A percentile compares a stretch with the other conserved stretches of the same genome.
Evolutionary conservation across 805 yeast species (phyloP).

Genomic region (Barnettozyma siamensis): DNA sequence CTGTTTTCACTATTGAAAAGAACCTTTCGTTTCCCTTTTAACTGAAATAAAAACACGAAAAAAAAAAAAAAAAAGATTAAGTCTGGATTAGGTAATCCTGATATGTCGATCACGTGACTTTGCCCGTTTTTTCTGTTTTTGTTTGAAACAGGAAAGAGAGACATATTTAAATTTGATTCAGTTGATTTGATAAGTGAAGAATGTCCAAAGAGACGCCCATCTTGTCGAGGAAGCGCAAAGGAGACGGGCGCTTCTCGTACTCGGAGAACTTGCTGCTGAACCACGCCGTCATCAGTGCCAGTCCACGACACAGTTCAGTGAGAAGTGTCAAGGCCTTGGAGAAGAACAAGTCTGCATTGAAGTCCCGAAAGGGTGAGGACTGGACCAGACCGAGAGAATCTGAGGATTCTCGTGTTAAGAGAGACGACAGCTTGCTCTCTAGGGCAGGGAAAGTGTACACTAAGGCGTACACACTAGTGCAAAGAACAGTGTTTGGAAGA

Average conservation of each 20-base stretch:
- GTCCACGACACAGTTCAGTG: constrained; percentile 7
- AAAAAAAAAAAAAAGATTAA: no score
- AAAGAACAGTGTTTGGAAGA: neutral
- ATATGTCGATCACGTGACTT: neutral
- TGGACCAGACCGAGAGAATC: constrained; percentile 11
- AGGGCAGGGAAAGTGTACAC: neutral
- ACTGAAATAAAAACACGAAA: no score
- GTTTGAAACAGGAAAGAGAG: no score
- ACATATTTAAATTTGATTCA: no score
- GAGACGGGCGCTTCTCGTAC: neutral
- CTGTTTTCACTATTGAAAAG: no score
- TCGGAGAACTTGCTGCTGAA: constrained; percentile 6
- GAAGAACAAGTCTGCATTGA: neutral
- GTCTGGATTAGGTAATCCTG: no score
- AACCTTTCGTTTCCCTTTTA: no score
- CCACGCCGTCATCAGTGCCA: constrained; percentile 2
- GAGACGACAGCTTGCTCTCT: neutral
- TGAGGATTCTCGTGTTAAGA: constrained; percentile 18
- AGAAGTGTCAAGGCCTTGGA: neutral
- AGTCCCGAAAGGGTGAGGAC: constrained; percentile 4
- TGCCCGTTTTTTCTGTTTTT: no score
- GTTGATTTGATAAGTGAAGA: no score
- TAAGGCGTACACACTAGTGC: neutral
- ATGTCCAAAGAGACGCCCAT: constrained; percentile 3
- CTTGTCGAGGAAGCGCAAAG: constrained; percentile 8